These are phyloP conservation scores for Schwanniomyces etchellsii DNA, from an alignment of 1,139 yeast species.

Conservation along the genomic window DNA sequence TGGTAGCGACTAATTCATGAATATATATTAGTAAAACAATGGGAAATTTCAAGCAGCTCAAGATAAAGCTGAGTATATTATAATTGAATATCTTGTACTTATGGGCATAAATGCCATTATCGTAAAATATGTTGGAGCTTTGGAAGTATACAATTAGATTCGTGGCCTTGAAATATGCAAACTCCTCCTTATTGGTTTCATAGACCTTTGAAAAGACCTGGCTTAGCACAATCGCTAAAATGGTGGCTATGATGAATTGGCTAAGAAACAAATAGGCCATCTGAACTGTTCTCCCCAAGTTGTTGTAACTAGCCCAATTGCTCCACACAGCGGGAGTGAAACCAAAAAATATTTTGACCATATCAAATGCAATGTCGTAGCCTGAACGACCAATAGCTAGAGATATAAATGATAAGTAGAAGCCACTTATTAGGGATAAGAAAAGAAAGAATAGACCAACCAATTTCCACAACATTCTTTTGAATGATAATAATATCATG, in stretches of 20 bases:
- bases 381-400: slow-evolving; percentile 42
- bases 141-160: slow-evolving; percentile 32
- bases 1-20: slow-evolving; percentile 25
- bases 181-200: slow-evolving; percentile 35
- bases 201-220: slow-evolving; percentile 37
- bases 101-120: slow-evolving; percentile 2
- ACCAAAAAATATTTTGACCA: slow-evolving; percentile 54
- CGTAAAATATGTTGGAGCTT: slow-evolving; percentile 13
- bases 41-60: slow-evolving; percentile 29
- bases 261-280: slow-evolving; percentile 51
- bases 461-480: slow-evolving; percentile 52
- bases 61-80: background rate
- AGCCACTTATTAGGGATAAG: slow-evolving; percentile 50
- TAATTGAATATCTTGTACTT: background rate
- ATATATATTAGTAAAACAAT: slow-evolving; percentile 26
- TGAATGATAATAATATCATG: slow-evolving; percentile 45
- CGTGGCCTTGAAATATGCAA: slow-evolving; percentile 35
- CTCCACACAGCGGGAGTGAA: slow-evolving; percentile 64
- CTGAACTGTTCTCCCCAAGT: slow-evolving; percentile 44
- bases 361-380: slow-evolving; percentile 48
- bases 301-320: slow-evolving; percentile 49
- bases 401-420: slow-evolving; percentile 52
- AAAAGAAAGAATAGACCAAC: slow-evolving; percentile 49
- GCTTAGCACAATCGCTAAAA: slow-evolving; percentile 53
- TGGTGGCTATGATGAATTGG: slow-evolving; percentile 54